A percentile compares a stretch with the other conserved stretches of the same genome.
Conservation (phyloP, 2,329 filamentous ascomycete species). For the Juglanconis juglandina region DNA sequence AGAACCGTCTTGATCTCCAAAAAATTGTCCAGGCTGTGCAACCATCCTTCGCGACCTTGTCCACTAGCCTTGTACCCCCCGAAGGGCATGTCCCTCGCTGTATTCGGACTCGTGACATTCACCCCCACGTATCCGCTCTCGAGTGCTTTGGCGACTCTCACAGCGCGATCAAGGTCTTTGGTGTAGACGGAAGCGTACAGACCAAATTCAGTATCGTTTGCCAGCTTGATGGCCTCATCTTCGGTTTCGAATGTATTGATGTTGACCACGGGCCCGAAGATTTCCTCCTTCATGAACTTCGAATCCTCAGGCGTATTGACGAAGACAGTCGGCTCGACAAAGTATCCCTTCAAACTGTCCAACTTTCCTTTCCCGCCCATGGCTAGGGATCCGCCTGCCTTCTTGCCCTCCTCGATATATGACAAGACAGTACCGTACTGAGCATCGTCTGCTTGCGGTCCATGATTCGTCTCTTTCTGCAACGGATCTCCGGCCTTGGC, state of each 20-base stretch:
- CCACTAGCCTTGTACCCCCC: slow-evolving; percentile 41
- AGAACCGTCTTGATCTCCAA: slow-evolving; percentile 31
- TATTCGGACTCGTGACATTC: slow-evolving; percentile 41
- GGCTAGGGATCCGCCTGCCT: slow-evolving; percentile 28
- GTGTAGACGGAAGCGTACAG: slow-evolving; percentile 55
- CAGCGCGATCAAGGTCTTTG: slow-evolving; percentile 43
- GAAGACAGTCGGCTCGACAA: slow-evolving; percentile 45
- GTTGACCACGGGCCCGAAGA: slow-evolving; percentile 62
- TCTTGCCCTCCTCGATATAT: slow-evolving; percentile 44
- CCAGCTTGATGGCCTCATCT: slow-evolving; percentile 48
- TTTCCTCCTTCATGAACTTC: slow-evolving; percentile 55
- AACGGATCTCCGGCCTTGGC: slow-evolving; percentile 37
- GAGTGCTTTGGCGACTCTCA: slow-evolving; percentile 47
- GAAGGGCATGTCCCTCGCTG: slow-evolving; percentile 37
- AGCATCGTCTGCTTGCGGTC: slow-evolving; percentile 48
- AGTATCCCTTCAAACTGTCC: slow-evolving; percentile 32
- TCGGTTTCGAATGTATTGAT: slow-evolving; percentile 57
- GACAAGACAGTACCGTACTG: slow-evolving; percentile 45
- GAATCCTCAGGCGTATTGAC: slow-evolving; percentile 38
- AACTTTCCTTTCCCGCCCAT: slow-evolving; percentile 30
- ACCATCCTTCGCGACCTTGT: slow-evolving; percentile 32
- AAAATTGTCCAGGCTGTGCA: slow-evolving; percentile 36
- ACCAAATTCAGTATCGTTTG: slow-evolving; percentile 57
- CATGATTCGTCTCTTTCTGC: slow-evolving; percentile 31
- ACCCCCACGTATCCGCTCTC: slow-evolving; percentile 61